A percentile compares a stretch with the other conserved stretches of the same genome.
phyloP scores from a whole-genome alignment of 352 stramenopile genomes.

The Phytophthora palmivora region DNA sequence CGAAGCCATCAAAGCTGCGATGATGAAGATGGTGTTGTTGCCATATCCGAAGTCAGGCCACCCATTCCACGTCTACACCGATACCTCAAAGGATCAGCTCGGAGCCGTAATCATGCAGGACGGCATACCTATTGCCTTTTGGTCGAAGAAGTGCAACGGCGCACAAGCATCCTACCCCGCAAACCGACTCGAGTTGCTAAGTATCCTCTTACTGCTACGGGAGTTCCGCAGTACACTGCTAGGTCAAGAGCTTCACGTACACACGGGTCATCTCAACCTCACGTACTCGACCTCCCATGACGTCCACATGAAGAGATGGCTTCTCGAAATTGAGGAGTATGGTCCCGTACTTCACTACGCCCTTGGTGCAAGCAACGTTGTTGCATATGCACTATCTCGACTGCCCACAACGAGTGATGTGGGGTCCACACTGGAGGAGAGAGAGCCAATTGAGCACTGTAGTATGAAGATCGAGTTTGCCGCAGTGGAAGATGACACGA shows the following conservation, averaged over 20 bases:
- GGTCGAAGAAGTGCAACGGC: conserved; percentile 6
- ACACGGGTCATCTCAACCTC: conserved; percentile 9
- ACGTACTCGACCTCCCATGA: conserved; percentile 12
- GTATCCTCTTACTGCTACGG: not conserved
- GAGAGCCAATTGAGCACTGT: not conserved
- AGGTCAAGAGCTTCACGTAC: conserved; percentile 2
- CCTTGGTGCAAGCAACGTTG: not conserved
- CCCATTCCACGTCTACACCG: conserved; percentile 5
- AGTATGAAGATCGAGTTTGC: not conserved
- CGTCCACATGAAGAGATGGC: conserved; percentile 13
- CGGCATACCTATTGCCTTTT: not conserved
- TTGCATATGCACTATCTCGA: conserved; percentile 1
- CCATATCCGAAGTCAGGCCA: not conserved
- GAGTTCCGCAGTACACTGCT: not conserved
- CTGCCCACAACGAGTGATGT: not conserved
- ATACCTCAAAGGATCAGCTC: conserved; percentile 4
- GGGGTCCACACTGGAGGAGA: not conserved
- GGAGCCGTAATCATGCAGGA: conserved; percentile 9
- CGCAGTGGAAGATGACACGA: not conserved
- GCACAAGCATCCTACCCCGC: conserved; percentile 1
- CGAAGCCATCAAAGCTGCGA: not conserved
- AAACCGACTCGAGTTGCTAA: conserved; percentile 3
- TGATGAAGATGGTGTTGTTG: not conserved
- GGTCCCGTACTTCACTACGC: conserved; percentile 5
- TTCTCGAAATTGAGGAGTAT: conserved; percentile 9